Evolutionary conservation across 805 yeast species (phyloP).

Genomic region (Metschnikowia lochheadii): DNA sequence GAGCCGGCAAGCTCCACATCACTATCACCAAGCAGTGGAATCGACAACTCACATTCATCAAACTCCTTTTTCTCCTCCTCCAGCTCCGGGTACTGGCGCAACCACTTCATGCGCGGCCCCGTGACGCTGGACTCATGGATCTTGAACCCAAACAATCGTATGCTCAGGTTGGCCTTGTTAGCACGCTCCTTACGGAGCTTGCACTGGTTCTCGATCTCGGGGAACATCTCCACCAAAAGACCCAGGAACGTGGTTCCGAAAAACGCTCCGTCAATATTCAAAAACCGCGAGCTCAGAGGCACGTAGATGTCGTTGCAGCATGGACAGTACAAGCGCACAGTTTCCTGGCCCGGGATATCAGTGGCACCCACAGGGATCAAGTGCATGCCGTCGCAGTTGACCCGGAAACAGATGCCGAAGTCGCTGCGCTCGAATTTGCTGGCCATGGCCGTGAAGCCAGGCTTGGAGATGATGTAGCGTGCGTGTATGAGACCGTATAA

Average conservation of each 20-base stretch:
- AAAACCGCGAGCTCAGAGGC: slow-evolving; percentile 81
- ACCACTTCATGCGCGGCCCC: slow-evolving; percentile 97
- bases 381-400: slow-evolving; percentile 84
- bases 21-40: slow-evolving; percentile 34
- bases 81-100: slow-evolving; percentile 70
- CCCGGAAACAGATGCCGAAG: slow-evolving; percentile 91
- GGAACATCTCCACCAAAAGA: slow-evolving; percentile 81
- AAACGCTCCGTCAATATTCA: slow-evolving; percentile 92
- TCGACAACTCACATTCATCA: slow-evolving; percentile 57
- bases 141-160: slow-evolving; percentile 84
- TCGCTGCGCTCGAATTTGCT: slow-evolving; percentile 84
- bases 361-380: slow-evolving; percentile 87
- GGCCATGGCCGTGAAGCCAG: slow-evolving; percentile 89
- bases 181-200: slow-evolving; percentile 46
- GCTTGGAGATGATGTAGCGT: slow-evolving; percentile 81
- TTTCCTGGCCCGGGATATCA: slow-evolving; percentile 87
- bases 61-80: slow-evolving; percentile 60
- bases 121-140: slow-evolving; percentile 67
- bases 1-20: slow-evolving; percentile 27
- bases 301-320: slow-evolving; percentile 88
- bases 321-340: slow-evolving; percentile 91
- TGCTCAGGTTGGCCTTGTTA: slow-evolving; percentile 55
- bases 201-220: slow-evolving; percentile 82
- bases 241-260: slow-evolving; percentile 97
- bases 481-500: slow-evolving; percentile 94